Conservation (phyloP, 768 basidiomycete genomes). For the Boletus subcaerulescens region DNA sequence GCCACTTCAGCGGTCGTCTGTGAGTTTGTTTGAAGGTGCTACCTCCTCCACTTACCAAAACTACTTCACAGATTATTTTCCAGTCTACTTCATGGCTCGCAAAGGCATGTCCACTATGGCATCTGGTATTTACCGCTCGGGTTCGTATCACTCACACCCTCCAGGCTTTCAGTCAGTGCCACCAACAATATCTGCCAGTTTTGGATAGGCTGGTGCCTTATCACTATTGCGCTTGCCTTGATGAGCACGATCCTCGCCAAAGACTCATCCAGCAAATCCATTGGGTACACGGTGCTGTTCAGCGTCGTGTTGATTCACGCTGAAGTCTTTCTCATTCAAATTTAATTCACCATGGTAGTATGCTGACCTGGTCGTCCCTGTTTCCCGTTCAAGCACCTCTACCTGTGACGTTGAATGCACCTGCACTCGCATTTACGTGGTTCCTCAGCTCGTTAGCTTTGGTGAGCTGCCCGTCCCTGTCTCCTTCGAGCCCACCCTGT, state of each 20-base stretch:
- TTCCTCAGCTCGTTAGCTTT: conserved; percentile 22
- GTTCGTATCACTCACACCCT: no score
- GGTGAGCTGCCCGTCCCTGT: conserved; percentile 18
- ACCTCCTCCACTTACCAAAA: background rate
- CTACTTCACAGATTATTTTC: conserved; percentile 29
- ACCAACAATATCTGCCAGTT: conserved; percentile 34
- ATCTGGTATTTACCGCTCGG: conserved; percentile 29
- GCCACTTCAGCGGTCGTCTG: conserved; percentile 14
- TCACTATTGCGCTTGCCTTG: conserved; percentile 35
- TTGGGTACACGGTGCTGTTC: conserved; percentile 9
- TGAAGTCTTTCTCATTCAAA: no score
- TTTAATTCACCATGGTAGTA: background rate
- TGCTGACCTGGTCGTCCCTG: conserved; percentile 17
- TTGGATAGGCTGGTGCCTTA: conserved; percentile 32
- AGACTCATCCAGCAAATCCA: conserved; percentile 19
- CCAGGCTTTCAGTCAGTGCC: conserved; percentile 26
- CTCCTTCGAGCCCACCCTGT: no score
- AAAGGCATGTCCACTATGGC: conserved; percentile 31
- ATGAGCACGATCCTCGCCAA: conserved; percentile 29
- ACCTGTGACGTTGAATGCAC: background rate
- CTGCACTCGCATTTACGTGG: conserved; percentile 1
- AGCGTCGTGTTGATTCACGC: background rate
- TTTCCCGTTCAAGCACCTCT: conserved; percentile 31
- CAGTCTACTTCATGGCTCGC: conserved; percentile 44
- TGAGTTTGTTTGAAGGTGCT: conserved; percentile 4